Conservation (phyloP, 1,139 yeast genomes). For the Debaryomyces subglobosus region DNA sequence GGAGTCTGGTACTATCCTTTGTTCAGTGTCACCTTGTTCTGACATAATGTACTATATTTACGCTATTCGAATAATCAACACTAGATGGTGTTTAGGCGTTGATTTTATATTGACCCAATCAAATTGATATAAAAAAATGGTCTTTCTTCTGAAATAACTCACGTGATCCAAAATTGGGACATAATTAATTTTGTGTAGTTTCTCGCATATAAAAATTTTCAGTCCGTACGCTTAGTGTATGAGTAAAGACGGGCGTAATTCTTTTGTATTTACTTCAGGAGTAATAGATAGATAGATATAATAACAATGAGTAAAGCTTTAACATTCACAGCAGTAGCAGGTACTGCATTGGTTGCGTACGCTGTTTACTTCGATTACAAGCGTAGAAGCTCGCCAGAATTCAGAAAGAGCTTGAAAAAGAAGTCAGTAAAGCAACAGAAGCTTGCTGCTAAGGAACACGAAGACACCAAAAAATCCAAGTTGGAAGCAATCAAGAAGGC, state of each 20-base stretch:
- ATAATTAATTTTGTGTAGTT: slow-evolving; percentile 4
- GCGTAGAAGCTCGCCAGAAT: slow-evolving; percentile 80
- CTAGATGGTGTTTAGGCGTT: background rate
- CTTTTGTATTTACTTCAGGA: background rate
- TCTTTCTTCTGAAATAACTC: background rate
- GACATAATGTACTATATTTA: slow-evolving; percentile 18
- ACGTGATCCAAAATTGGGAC: slow-evolving; percentile 7
- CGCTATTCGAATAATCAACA: background rate
- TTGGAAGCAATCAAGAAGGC: slow-evolving; percentile 63
- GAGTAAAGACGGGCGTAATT: slow-evolving; percentile 1
- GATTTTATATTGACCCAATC: slow-evolving; percentile 21
- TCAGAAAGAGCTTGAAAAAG: slow-evolving; percentile 75
- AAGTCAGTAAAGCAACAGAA: slow-evolving; percentile 62
- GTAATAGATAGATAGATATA: slow-evolving; percentile 7
- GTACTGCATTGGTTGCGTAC: slow-evolving; percentile 68
- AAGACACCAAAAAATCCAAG: slow-evolving; percentile 61
- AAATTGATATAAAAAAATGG: slow-evolving; percentile 11
- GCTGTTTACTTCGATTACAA: slow-evolving; percentile 88
- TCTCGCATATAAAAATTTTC: slow-evolving; percentile 10
- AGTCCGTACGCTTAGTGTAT: background rate
- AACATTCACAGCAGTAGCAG: slow-evolving; percentile 54
- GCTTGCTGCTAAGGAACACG: slow-evolving; percentile 57
- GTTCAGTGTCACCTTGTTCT: slow-evolving; percentile 19
- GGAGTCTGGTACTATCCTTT: slow-evolving; percentile 34
- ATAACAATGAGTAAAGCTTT: slow-evolving; percentile 42